A percentile compares a stretch with the other conserved stretches of the same genome.
phyloP scores from a whole-genome alignment of 306 rosid genomes.

The Heteromeles arbutifolia region DNA sequence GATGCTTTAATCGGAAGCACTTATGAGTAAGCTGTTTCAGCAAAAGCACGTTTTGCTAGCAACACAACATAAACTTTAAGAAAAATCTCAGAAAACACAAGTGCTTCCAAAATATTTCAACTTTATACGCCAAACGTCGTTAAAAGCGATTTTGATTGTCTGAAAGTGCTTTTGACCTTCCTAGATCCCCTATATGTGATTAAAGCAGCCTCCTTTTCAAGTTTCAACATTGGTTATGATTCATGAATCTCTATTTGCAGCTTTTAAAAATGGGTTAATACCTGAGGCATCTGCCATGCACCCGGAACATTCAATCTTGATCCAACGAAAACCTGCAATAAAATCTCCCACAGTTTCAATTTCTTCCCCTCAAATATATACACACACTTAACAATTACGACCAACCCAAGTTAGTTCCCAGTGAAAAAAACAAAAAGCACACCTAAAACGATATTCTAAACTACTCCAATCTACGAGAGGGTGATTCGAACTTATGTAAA shows the following conservation, averaged over 20 bases:
- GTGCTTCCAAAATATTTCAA: too few species aligned
- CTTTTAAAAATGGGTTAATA: constrained; percentile 3
- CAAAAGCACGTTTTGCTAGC: too few species aligned
- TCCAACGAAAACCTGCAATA: constrained; percentile 75
- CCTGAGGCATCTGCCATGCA: constrained; percentile 99
- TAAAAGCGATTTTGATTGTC: too few species aligned
- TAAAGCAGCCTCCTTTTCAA: neutral
- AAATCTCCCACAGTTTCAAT: neutral
- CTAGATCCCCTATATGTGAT: neutral
- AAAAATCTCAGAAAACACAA: neutral
- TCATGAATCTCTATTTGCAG: neutral
- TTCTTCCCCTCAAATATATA: neutral
- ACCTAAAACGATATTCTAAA: neutral
- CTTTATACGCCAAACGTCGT: too few species aligned
- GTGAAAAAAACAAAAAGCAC: too few species aligned
- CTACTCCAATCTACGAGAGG: neutral
- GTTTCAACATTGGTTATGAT: neutral
- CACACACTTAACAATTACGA: neutral
- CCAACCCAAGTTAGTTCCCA: neutral
- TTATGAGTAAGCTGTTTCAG: too few species aligned
- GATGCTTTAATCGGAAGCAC: too few species aligned
- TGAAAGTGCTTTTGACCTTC: too few species aligned
- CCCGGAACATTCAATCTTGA: constrained; percentile 97
- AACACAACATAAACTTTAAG: too few species aligned
- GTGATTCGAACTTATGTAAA: neutral